Conservation (phyloP, 1,284 basidiomycete genomes). For the Schizophyllum commune region DNA sequence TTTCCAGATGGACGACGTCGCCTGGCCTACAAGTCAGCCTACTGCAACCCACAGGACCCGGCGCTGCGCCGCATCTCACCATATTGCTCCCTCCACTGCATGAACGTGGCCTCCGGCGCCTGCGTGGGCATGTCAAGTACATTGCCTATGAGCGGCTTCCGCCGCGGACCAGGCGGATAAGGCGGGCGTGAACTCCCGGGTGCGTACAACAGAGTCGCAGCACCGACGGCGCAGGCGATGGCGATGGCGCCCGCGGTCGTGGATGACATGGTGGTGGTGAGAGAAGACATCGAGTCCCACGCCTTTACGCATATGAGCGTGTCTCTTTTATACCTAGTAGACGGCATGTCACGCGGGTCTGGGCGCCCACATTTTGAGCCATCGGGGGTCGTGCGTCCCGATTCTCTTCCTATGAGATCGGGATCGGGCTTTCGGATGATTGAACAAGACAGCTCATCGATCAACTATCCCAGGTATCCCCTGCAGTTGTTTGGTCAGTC, state of each 20-base stretch:
- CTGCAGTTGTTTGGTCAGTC: no score
- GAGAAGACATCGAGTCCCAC: not conserved
- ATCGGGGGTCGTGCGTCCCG: not conserved
- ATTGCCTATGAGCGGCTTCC: conserved; percentile 9
- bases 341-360: not conserved
- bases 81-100: conserved; percentile 5
- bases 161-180: conserved; percentile 9
- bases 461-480: no score
- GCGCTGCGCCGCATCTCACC: not conserved
- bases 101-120: conserved; percentile 1
- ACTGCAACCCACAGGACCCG: not conserved
- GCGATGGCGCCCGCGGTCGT: not conserved
- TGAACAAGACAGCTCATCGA: not conserved
- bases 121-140: conserved; percentile 2
- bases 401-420: not conserved
- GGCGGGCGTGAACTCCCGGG: not conserved
- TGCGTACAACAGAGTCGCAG: not conserved
- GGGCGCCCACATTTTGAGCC: no score
- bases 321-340: not conserved
- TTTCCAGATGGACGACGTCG: conserved; percentile 9
- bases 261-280: not conserved
- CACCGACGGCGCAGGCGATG: not conserved
- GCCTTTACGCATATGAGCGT: not conserved
- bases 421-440: not conserved
- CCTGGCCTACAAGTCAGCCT: conserved; percentile 1